These are phyloP conservation scores for Phylloporus rhodoxanthus DNA, from an alignment of 768 basidiomycete genomes.

Conservation along the genomic window DNA sequence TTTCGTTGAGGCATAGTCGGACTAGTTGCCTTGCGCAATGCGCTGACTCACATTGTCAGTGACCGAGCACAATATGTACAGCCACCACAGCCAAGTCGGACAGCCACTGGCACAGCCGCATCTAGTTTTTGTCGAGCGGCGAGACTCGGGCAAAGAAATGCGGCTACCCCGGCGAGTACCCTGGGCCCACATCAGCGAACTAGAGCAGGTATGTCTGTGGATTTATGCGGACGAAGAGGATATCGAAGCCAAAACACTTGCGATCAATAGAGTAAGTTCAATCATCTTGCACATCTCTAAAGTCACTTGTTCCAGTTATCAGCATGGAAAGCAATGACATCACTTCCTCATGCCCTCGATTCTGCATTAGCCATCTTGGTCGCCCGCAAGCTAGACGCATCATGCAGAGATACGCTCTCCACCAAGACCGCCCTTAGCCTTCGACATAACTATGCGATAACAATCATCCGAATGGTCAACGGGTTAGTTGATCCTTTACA, in stretches of 20 bases:
- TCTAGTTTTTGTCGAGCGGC: too few species aligned
- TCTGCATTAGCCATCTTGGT: constrained; percentile 60
- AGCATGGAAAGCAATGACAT: constrained; percentile 70
- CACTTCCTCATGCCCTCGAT: constrained; percentile 79
- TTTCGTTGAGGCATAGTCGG: too few species aligned
- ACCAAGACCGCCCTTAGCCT: constrained; percentile 41
- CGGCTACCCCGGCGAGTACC: constrained; percentile 75
- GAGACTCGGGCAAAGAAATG: too few species aligned
- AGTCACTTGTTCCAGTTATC: constrained; percentile 47
- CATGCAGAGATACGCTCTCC: constrained; percentile 13
- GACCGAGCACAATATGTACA: too few species aligned
- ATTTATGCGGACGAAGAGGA: constrained; percentile 65
- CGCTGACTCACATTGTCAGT: too few species aligned
- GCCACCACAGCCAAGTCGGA: too few species aligned
- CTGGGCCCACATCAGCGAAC: constrained; percentile 63
- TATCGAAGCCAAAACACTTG: constrained; percentile 46
- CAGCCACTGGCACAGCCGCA: too few species aligned
- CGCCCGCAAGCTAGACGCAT: constrained; percentile 51
- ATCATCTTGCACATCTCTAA: not conserved
- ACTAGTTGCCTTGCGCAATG: too few species aligned
- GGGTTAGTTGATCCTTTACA: constrained; percentile 94
- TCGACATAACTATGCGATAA: constrained; percentile 74
- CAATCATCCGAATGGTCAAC: constrained; percentile 87
- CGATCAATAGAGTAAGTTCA: constrained; percentile 58
- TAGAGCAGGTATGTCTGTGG: constrained; percentile 72